These are phyloP conservation scores for Vaccinium corymbosum DNA, from an alignment of 148 eudicot genomes.

Conservation along the genomic window DNA sequence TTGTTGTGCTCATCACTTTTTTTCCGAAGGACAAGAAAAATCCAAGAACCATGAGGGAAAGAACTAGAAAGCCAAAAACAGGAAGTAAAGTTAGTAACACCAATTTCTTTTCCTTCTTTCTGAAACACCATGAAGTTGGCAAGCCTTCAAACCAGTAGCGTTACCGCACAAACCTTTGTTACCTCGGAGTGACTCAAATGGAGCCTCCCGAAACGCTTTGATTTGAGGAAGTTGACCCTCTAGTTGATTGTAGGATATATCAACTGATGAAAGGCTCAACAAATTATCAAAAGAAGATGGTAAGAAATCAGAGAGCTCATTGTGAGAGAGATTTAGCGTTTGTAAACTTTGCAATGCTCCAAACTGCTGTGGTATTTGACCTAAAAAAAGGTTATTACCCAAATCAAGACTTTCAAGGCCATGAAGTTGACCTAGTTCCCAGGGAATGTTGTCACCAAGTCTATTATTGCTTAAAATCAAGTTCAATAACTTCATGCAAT, in stretches of 20 bases:
- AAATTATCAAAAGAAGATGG: no score
- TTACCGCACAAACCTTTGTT: constrained; percentile 30
- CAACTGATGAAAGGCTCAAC: no score
- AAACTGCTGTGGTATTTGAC: constrained; percentile 4
- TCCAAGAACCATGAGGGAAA: no score
- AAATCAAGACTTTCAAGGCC: constrained; percentile 12
- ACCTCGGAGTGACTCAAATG: constrained; percentile 3
- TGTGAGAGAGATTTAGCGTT: constrained; percentile 11
- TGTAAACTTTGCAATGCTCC: constrained; percentile 3
- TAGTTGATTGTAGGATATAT: no score
- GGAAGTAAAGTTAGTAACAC: no score
- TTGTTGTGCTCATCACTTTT: no score
- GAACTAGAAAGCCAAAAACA: no score
- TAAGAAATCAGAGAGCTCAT: no score
- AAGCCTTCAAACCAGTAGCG: constrained; percentile 12
- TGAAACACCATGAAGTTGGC: not conserved
- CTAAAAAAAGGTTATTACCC: not conserved
- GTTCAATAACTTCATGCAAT: constrained; percentile 12
- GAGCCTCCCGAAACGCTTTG: constrained; percentile 17
- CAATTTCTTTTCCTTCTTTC: no score
- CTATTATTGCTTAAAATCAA: constrained; percentile 10
- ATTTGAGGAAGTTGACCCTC: not conserved
- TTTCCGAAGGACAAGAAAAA: no score
- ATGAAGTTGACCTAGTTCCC: not conserved
- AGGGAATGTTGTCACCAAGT: constrained; percentile 1